phyloP scores from a whole-genome alignment of 768 basidiomycete genomes.

The Cystofilobasidium macerans region DNA sequence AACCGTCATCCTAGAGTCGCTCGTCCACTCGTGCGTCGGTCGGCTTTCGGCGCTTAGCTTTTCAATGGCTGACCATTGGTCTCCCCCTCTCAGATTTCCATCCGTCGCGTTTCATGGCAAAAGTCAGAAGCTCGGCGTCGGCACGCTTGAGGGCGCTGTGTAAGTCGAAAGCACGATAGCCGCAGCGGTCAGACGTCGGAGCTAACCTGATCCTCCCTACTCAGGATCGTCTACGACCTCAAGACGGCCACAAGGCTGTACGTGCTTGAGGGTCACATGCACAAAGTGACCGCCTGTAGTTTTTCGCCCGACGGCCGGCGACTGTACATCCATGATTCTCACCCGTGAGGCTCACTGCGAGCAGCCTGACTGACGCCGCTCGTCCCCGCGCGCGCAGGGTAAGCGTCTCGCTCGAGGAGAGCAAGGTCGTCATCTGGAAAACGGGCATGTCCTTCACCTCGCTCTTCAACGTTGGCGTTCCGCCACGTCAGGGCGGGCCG shows the following conservation, averaged over 20 bases:
- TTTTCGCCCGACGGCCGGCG: slow-evolving; percentile 91
- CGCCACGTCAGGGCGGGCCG: slow-evolving; percentile 67
- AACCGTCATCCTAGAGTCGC: slow-evolving; percentile 83
- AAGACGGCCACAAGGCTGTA: slow-evolving; percentile 92
- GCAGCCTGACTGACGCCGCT: neutral
- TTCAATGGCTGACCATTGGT: neutral
- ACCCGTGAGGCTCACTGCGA: neutral
- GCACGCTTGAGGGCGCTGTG: slow-evolving; percentile 85
- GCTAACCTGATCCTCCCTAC: too few relatives aligned
- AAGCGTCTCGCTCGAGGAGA: slow-evolving; percentile 75
- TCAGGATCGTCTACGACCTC: slow-evolving; percentile 78
- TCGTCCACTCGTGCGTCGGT: slow-evolving; percentile 71
- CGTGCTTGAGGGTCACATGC: slow-evolving; percentile 83
- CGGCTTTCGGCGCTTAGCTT: neutral
- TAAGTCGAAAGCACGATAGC: too few relatives aligned
- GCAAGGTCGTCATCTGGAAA: slow-evolving; percentile 82
- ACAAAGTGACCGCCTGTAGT: slow-evolving; percentile 66
- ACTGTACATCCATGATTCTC: slow-evolving; percentile 37
- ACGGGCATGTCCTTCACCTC: slow-evolving; percentile 81
- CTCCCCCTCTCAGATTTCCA: slow-evolving; percentile 53
- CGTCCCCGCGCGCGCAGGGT: slow-evolving; percentile 38
- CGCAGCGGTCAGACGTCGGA: too few relatives aligned
- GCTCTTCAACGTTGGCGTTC: slow-evolving; percentile 76
- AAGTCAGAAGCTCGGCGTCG: slow-evolving; percentile 80
- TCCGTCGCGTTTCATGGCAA: slow-evolving; percentile 84